phyloP scores from a whole-genome alignment of 768 basidiomycete species.

The Hypholoma sublateritium region DNA sequence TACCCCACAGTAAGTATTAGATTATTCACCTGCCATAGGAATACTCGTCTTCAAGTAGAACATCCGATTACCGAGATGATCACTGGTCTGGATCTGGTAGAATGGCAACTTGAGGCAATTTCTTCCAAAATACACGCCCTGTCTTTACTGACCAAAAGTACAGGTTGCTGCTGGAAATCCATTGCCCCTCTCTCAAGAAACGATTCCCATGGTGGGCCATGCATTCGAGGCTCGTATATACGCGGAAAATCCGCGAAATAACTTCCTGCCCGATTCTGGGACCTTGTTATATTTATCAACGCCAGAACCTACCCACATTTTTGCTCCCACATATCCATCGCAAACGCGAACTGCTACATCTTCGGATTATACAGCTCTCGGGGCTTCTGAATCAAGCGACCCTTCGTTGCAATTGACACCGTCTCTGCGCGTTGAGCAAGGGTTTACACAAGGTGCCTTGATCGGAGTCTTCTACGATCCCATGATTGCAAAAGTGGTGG shows the following conservation, averaged over 20 bases:
- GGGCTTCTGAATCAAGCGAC: constrained; percentile 29
- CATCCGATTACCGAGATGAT: constrained; percentile 96
- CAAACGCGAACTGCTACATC: constrained; percentile 20
- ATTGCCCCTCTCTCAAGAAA: constrained; percentile 72
- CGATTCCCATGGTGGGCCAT: constrained; percentile 87
- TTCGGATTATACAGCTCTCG: constrained; percentile 23
- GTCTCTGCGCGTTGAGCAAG: constrained; percentile 85
- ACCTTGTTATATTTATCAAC: constrained; percentile 78
- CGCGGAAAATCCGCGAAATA: constrained; percentile 91
- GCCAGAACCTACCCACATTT: constrained; percentile 68
- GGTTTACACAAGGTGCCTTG: constrained; percentile 75
- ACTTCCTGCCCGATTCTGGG: constrained; percentile 92
- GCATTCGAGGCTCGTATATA: constrained; percentile 96
- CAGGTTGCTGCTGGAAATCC: constrained; percentile 88
- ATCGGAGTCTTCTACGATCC: constrained; percentile 92
- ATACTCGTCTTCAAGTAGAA: constrained; percentile 83
- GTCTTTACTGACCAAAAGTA: not conserved
- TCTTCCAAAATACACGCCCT: not conserved
- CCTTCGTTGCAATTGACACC: constrained; percentile 42
- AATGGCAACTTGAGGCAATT: constrained; percentile 87
- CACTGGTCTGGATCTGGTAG: constrained; percentile 89
- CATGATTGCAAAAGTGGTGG: constrained; percentile 90
- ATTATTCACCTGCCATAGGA: constrained; percentile 45
- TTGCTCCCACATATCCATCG: constrained; percentile 49
- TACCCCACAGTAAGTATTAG: not conserved